Evolutionary conservation across 148 eudicot species (phyloP), one percentile per base, ranked within the genome.

Genomic region (Tetragonia tetragonoides): DNA sequence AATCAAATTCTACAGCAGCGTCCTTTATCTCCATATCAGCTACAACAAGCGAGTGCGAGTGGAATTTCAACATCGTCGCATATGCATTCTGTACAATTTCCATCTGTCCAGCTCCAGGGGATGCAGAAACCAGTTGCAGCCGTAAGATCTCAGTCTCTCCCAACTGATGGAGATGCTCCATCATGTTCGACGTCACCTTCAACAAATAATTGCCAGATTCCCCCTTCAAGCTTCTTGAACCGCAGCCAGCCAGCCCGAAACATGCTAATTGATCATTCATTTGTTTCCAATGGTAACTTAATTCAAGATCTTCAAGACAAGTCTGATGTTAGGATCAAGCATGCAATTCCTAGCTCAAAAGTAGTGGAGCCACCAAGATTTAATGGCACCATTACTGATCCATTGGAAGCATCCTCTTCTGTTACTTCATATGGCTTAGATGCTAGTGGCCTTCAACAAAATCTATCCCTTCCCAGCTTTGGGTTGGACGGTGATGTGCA

Each of bases 101-200:
- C 88, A 20, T 39, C 80, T 10, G 89, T 84, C 81, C 95, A 41
- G 83, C 84, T 41, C 74, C 86, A 10, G 89, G 87, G 44, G 88
- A 82, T 68, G 82, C 87, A 28, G 34, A 28, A 28, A 28, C 34
- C 34, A 28, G 34, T 28, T 49, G 85, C 81, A 81, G 93, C 84
- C 61, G 87, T 85, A 54, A 28, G 34, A 28, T 28, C 34, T 28
- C 89, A 79, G 39, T 90, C 97, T 77, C 89, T 75, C 20, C 68
- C 88, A 11, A 88, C 94, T 44, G 97, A 89, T 62, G 73, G 97
- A 93, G 20, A 79, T 88, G 87, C 51, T 76, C 94, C 98, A 28
- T 91, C 98, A 53, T 90, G 97, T 80, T 90, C 97, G 11, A 89
- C 98, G 28, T 93, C 98, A 49, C 98, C 94, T 75, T 91, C 97